Evolutionary conservation across 176 grass and related monocot genomes (phyloP), one percentile per base, ranked within the genome.

Genomic region (Chrysopogon serrulatus): DNA sequence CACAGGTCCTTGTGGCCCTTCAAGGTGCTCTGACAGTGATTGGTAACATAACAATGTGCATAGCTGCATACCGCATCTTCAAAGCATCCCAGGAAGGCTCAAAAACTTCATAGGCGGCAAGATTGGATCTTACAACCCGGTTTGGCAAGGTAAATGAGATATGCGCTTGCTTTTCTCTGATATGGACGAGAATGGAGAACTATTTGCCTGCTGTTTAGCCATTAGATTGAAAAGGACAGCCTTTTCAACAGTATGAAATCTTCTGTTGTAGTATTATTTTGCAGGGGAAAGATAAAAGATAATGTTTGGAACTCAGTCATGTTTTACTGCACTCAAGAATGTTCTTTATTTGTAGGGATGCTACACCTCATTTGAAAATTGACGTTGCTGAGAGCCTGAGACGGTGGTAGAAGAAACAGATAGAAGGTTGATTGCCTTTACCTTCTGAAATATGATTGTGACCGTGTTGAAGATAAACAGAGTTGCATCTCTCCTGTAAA

Each of bases 41-140:
- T 24, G 96, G 96, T 45, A 98, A 98, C 87, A 83, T 83, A 60
- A 95, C 96, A 44, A 98, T 98, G 93, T 87, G 91, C 77, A 90
- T 95, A 84, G 96, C 96, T 43, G 92, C 93, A 53, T 98, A 86
- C 79, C 89, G 93, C 42, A 95, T 98, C 84, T 98, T 71, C 80
- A 98, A 94, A 88, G 91, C 87, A 37, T 95, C 96, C 33, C 85
- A 87, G 73, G 89, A 94, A 85, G 82, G 85, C 27, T 85, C 87
- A 32, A 85, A 69, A 57, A 92, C 80, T 54, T 94, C 87, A 30
- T 95, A 94, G 85, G 21, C 40, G 60, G 14, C 48, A 84, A 31
- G 45, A 45, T n/a, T 90, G 21, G 64, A 84, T 45, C 14, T 64
- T 42, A 40, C 56, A n/a, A 44, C 9, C 9, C 23, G 0, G 19